Percentiles rank a stretch among this genome's conserved stretches.
Conservation (phyloP, 495 filamentous ascomycete species). For the Xylaria grammica region DNA sequence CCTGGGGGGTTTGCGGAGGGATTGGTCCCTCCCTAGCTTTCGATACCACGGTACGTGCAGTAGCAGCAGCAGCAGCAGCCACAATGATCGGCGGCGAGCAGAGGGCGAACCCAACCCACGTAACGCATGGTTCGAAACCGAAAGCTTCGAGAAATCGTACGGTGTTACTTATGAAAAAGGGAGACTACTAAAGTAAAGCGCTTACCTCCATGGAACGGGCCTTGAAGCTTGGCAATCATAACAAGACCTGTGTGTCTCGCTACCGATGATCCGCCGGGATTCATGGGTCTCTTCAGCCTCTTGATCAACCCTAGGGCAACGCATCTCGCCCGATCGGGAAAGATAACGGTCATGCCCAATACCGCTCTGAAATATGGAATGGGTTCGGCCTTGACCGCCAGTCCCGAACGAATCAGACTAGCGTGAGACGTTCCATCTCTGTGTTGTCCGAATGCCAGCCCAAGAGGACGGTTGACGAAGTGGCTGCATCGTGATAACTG, state of each 20-base stretch:
- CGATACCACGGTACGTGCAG: not conserved
- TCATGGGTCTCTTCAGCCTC: constrained; percentile 21
- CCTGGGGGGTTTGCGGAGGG: not conserved
- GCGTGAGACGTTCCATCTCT: constrained; percentile 16
- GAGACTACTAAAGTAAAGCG: not conserved
- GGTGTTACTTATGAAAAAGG: constrained; percentile 6
- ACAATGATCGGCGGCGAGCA: constrained; percentile 18
- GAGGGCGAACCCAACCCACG: constrained; percentile 20
- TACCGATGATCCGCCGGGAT: constrained; percentile 4
- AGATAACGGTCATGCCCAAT: constrained; percentile 25
- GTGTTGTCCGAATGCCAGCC: constrained; percentile 18
- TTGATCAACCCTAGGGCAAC: constrained; percentile 11
- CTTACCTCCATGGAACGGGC: constrained; percentile 6
- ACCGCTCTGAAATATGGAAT: constrained; percentile 4
- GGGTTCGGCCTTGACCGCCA: constrained; percentile 17
- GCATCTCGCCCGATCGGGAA: constrained; percentile 20
- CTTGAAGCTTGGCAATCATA: constrained; percentile 15
- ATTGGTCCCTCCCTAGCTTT: not conserved
- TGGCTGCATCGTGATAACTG: constrained; percentile 24
- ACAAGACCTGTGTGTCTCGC: constrained; percentile 4
- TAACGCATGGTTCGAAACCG: constrained; percentile 8
- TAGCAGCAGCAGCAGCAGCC: no score
- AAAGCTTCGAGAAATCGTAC: not conserved
- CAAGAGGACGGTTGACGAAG: constrained; percentile 14
- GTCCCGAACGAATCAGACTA: constrained; percentile 15